Evolutionary conservation across 1,284 basidiomycete species (phyloP), one percentile per base, ranked within the genome.

Genomic region (Austroboletus novae-zelandiae): DNA sequence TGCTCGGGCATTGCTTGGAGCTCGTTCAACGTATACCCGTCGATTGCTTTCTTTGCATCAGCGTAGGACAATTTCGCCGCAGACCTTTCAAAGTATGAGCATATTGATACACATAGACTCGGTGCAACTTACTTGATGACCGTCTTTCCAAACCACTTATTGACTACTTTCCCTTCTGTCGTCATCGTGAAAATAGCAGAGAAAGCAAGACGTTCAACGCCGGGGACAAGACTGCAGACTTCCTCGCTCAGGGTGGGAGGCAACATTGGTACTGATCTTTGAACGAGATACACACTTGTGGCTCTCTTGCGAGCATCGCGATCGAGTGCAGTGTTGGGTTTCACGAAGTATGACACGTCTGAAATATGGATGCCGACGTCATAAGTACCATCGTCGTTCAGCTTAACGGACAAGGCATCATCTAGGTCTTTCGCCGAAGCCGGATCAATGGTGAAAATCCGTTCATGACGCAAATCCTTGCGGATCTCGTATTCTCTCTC

Each of bases 281-380:
- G 96, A 37, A 98, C 86, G 39, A 99, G 86, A 67, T 98, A 98
- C 45, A 99, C 97, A 59, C 91, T 94, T 3, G 95, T 98, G 27
- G 94, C 96, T 56, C 96, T 84, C 74, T 98, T 98, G 61, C 94
- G 85, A 44, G 97, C 97, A 71, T 99, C 97, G 32, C 97, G 92
- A 65, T 99, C 97, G 58, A 99, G 77, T 15, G 95, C 91, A 9
- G 93, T 97, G 70, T 97, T 97, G 25, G 93, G 86, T 74, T 94
- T 96, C 65, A 96, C 90, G 73, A 98, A 99, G 77, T 90, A 88
- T 2, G 94, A 91, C 1, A 98, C 94, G 69, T 99, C 97, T 18
- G 95, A 91, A 59, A 99, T 85, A 65, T 99, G 97, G 11, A 99
- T 84, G 51, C 93, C 93, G 45, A 99, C 82, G 47, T 94, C 90